These are phyloP conservation scores for Metarhizium humberi DNA, from an alignment of 2,329 filamentous ascomycete species.

Conservation along the genomic window DNA sequence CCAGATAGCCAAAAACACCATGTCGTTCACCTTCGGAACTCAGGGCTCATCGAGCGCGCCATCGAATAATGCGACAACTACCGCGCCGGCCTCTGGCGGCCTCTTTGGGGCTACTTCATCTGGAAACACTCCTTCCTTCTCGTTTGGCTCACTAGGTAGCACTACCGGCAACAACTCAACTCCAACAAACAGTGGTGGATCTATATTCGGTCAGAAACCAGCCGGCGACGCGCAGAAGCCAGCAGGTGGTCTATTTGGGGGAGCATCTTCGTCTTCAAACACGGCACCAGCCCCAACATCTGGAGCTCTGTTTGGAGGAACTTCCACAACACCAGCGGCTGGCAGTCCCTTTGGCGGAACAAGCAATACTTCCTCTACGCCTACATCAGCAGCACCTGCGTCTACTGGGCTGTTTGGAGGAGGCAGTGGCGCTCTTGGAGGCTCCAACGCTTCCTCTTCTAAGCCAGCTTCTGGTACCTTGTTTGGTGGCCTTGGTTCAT, in stretches of 20 bases:
- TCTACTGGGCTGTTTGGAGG: slow-evolving; percentile 14
- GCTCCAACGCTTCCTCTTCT: slow-evolving; percentile 9
- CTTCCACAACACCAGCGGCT: slow-evolving; percentile 10
- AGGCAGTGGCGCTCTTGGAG: slow-evolving; percentile 9
- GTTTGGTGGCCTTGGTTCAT: slow-evolving; percentile 13
- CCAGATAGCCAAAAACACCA: slow-evolving; percentile 13
- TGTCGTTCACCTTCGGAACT: slow-evolving; percentile 31
- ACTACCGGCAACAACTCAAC: slow-evolving; percentile 18
- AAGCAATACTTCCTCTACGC: slow-evolving; percentile 1
- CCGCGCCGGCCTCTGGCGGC: slow-evolving; percentile 29
- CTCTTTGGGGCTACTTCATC: slow-evolving; percentile 28
- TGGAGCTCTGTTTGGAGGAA: slow-evolving; percentile 22
- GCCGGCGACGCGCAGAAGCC: slow-evolving; percentile 18
- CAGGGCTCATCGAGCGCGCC: slow-evolving; percentile 23
- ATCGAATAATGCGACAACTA: slow-evolving; percentile 20
- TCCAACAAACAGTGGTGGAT: slow-evolving; percentile 16
- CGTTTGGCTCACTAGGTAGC: slow-evolving; percentile 26
- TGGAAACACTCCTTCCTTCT: slow-evolving; percentile 26
- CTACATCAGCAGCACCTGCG: slow-evolving; percentile 11
- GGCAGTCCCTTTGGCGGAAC: slow-evolving; percentile 11
- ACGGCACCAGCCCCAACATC: slow-evolving; percentile 15
- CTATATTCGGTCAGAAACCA: slow-evolving; percentile 24
- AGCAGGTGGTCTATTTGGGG: slow-evolving; percentile 17
- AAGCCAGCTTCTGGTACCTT: slow-evolving; percentile 17
- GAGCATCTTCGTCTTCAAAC: slow-evolving; percentile 14